These are phyloP conservation scores for Psilocybe azurescens DNA, from an alignment of 768 basidiomycete genomes.

Conservation along the genomic window DNA sequence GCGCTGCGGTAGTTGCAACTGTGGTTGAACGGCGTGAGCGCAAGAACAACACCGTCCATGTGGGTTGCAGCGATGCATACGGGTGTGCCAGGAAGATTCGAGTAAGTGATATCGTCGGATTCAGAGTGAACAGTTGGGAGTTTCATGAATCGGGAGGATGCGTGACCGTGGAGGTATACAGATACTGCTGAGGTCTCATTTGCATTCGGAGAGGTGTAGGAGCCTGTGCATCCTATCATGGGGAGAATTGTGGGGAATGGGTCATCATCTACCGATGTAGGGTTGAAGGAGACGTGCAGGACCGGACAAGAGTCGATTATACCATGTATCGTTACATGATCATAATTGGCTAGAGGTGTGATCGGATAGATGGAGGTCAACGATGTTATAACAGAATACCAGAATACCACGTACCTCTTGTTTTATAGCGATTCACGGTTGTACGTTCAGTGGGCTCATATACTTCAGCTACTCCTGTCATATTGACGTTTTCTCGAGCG, in stretches of 20 bases:
- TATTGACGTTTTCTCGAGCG: not conserved
- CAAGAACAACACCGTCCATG: slow-evolving; percentile 33
- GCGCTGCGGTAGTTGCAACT: slow-evolving; percentile 34
- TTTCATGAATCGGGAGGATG: slow-evolving; percentile 18
- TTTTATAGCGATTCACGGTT: slow-evolving; percentile 5
- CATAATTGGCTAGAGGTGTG: slow-evolving; percentile 22
- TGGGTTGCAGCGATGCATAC: slow-evolving; percentile 32
- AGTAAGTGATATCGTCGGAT: slow-evolving; percentile 4
- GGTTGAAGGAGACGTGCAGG: slow-evolving; percentile 31
- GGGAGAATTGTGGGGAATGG: slow-evolving; percentile 33
- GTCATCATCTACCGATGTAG: slow-evolving; percentile 25
- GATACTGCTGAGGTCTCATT: slow-evolving; percentile 15
- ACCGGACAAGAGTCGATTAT: slow-evolving; percentile 30
- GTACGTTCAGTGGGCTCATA: slow-evolving; percentile 2
- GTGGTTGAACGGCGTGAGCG: slow-evolving; percentile 33
- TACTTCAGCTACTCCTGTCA: not conserved
- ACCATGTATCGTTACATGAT: slow-evolving; percentile 26
- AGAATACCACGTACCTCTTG: not conserved
- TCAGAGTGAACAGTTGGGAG: slow-evolving; percentile 2
- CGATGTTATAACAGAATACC: not conserved
- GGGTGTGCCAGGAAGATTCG: slow-evolving; percentile 23
- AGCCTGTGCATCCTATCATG: slow-evolving; percentile 30
- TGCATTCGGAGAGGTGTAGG: slow-evolving; percentile 15
- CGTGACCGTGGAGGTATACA: slow-evolving; percentile 31
- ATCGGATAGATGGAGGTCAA: too few species aligned